Evolutionary conservation across 2,329 filamentous ascomycete genomes (phyloP), one percentile per base, ranked within the genome.

Genomic region (Talaromyces sp.): DNA sequence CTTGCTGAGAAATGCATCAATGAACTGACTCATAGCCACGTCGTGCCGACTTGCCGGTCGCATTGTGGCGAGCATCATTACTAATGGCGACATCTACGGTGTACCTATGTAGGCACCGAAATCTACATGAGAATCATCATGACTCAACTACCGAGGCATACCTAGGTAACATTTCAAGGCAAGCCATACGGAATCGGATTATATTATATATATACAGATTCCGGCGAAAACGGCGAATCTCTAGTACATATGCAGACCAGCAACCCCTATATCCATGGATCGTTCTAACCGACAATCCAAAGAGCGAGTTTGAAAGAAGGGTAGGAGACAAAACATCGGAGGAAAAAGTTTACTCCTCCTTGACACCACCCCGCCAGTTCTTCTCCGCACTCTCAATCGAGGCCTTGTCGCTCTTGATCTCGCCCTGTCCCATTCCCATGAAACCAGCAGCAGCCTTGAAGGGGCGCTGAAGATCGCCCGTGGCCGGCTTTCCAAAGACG

Each of bases 371-470:
- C 60, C 81, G 78, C 72, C 78, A 82, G 71, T 81, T 79, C 74
- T 81, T 79, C 75, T 83, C 81, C 7, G 81, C 81, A 47, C 73
- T 77, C 73, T 83, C 80, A 64, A 83, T 77, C 65, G 91, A 88
- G 82, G 94, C 93, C 86, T 94, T 92, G 80, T 99, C 95, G 77
- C 91, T 96, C 86, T 96, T 93, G 71, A 91, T 87, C 71, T 90
- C 85, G 34, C 85, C 83, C 72, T 80, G 76, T 65, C 86, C 86
- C 80, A 89, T 88, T 71, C 87, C 88, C 90, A 96, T 93, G 78
- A 98, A 86, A 62, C 93, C 93, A 68, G 86, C 89, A 67, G 86
- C 80, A 60, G 88, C 86, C 89, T 98, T 99, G 90, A 96, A 99
- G 69, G 95, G 95, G 68, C 95, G 87, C 87, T 96, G 95, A 72